phyloP scores from a whole-genome alignment of 164 flowering plant genomes.

The Nelumbo lutea region DNA sequence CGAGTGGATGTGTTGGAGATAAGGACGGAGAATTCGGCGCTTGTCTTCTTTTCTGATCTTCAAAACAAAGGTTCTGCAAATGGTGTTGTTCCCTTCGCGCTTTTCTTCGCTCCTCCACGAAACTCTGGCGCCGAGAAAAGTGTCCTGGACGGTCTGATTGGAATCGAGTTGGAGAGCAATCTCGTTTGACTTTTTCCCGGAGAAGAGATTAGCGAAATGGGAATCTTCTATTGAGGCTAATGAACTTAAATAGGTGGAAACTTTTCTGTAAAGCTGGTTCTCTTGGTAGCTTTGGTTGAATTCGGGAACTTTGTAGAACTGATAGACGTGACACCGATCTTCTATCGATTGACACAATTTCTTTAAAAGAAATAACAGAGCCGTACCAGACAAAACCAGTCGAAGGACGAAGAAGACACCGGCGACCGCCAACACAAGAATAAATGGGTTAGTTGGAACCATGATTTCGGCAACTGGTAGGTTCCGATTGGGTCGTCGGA shows the following conservation, averaged over 20 bases:
- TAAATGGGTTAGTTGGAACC: slow-evolving; percentile 1
- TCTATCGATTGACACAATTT: slow-evolving; percentile 27
- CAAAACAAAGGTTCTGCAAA: slow-evolving; percentile 32
- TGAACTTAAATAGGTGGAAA: slow-evolving; percentile 50
- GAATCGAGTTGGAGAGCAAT: slow-evolving; percentile 46
- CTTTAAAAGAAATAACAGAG: slow-evolving; percentile 9
- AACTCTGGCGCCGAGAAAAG: slow-evolving; percentile 50
- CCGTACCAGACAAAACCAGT: neutral
- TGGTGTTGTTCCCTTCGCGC: neutral
- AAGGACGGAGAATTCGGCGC: slow-evolving; percentile 60
- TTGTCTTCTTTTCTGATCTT: slow-evolving; percentile 49
- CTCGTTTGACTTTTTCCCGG: slow-evolving; percentile 53
- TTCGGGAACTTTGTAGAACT: slow-evolving; percentile 56
- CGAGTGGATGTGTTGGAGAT: slow-evolving; percentile 64
- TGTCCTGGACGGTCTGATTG: slow-evolving; percentile 45
- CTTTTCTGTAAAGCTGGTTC: slow-evolving; percentile 51
- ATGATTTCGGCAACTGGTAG: neutral
- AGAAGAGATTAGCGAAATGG: slow-evolving; percentile 53
- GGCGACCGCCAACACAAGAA: neutral
- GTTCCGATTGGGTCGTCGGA: too few relatives aligned
- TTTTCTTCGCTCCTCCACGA: slow-evolving; percentile 41
- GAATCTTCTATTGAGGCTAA: slow-evolving; percentile 60
- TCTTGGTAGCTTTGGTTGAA: slow-evolving; percentile 47
- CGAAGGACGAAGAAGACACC: slow-evolving; percentile 4
- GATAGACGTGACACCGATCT: slow-evolving; percentile 44